Base-by-base conservation (phyloP, 2,329 filamentous ascomycete genomes). In the Fonsecaea monophora region DNA sequence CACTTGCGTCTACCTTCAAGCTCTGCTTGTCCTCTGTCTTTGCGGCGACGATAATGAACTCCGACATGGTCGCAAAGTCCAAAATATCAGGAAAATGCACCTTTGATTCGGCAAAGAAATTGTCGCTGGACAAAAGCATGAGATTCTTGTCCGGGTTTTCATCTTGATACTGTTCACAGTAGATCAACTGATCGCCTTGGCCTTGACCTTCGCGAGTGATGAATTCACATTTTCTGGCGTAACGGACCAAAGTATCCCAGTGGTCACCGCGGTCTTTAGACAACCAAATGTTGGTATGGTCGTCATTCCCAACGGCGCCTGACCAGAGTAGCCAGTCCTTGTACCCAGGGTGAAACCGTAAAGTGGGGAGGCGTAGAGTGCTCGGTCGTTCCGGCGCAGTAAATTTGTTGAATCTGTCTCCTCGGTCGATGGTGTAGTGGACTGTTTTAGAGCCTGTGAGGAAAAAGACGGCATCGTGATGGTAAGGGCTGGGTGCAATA, bases 291-390 rank as follows among this genome's bases (percentile, higher is more conserved):
- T 91, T 87, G 0, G 83, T 83, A 73, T 91, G 89, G 77, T 94
- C 97, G 38, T 86, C 79, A 15, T 78, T 80, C 10, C 82, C 82
- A 53, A 88, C 86, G 9, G 81, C 81, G 45, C 94, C 94, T 57
- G 90, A 87, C 93, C 94, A 98, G 68, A 99, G 91, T 53, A 98
- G 83, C 92, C 93, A 97, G 74, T 97, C 91, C 76, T 90, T 90
- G 74, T 90, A 87, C 72, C 90, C 87, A 0, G 93, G 91, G 74
- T 99, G 95, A 81, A 99, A 99, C 40, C 84, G 83, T 72, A 92
- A 78, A 50, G 93, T 84, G 18, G 87, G 84, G 45, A 77, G 71
- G 71, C 72, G 77, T 63, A 77, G 70, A 71, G 71, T 78, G 78
- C 84, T 85, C n/a, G 85, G 83, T 70, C 85, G 85, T 50, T 86